Base-by-base conservation (phyloP, 805 yeast genomes). In the Candida gorgasii region DNA sequence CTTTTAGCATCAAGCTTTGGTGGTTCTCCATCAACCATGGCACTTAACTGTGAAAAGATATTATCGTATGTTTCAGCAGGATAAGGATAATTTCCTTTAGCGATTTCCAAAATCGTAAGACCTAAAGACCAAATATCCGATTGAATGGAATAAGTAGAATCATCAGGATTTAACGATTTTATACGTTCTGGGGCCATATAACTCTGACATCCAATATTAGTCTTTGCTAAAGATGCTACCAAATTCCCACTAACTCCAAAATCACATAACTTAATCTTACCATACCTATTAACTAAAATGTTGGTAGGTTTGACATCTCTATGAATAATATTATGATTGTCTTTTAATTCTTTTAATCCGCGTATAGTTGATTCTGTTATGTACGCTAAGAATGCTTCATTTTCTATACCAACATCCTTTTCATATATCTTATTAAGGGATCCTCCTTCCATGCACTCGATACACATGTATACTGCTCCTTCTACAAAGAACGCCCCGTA, bases 161-260 rank as follows among this genome's bases (percentile, higher is more conserved):
- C 90, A 57, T 85, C 89, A 1, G 89, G 92, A 49, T 70, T 81
- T 47, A 76, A 55, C 0, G 86, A 79, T 57, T 83, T 82, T 53
- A 93, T 93, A 57, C 99, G 78, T 61, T 92, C 99, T 1, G 99
- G 99, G 1, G 98, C 98, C 98, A 93, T 93, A 63, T 92, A 92
- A 1, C 96, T 86, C 65, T 93, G 99, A 65, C 99, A 92, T 4
- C 99, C 99, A 51, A 92, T 89, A 54, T 93, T 92, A 0, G 99
- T 92, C 55, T 89, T 82, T 12, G 98, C 98, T 54, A 92, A 73
- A 0, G 96, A 88, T 2, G 97, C 96, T 16, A 93, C 98, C 47
- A 92, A 69, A 58, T 92, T 92, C 14, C 98, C 98, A 41, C 89
- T 80, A 16, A 92, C 99, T 40, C 99, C 99, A 63, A 92, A 92